Evolutionary conservation across 352 stramenopile genomes (phyloP).

Genomic region (Lagenidium sp.): DNA sequence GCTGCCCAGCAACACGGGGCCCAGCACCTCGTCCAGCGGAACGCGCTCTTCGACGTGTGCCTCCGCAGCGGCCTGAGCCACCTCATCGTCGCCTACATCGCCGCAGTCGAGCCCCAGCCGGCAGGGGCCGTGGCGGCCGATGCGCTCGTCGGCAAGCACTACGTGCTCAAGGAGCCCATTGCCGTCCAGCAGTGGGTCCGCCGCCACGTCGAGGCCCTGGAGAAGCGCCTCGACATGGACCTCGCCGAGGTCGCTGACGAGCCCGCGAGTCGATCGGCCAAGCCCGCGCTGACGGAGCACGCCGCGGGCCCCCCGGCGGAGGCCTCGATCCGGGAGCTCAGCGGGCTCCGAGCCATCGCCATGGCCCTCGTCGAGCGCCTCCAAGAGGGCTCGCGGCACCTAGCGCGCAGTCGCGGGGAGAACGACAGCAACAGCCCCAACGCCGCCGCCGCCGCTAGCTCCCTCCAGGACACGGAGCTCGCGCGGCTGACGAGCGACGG

Average conservation of each 20-base stretch:
- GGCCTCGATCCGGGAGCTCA: constrained; percentile 42
- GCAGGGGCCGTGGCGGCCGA: background rate
- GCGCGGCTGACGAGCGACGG: constrained; percentile 45
- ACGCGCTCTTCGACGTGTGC: constrained; percentile 70
- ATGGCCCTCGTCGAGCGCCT: constrained; percentile 63
- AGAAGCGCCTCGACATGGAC: constrained; percentile 36
- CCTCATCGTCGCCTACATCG: constrained; percentile 65
- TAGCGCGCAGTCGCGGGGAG: constrained; percentile 19
- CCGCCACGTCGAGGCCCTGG: constrained; percentile 37
- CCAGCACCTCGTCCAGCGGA: constrained; percentile 48
- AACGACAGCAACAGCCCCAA: background rate
- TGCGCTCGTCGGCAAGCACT: constrained; percentile 24
- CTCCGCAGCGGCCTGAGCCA: constrained; percentile 58
- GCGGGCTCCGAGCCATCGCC: constrained; percentile 50
- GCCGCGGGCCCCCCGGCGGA: constrained; percentile 16
- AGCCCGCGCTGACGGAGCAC: constrained; percentile 4
- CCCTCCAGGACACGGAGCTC: constrained; percentile 61
- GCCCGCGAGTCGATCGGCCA: constrained; percentile 13
- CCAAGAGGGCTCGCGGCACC: constrained; percentile 47
- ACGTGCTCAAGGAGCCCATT: constrained; percentile 74
- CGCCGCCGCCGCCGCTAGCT: no score
- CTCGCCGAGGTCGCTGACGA: constrained; percentile 1
- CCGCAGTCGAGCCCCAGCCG: constrained; percentile 35
- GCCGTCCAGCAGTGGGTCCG: constrained; percentile 73
- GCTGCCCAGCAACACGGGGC: constrained; percentile 2